Conservation (phyloP, 2,329 filamentous ascomycete species). For the Scedosporium aurantiacum region DNA sequence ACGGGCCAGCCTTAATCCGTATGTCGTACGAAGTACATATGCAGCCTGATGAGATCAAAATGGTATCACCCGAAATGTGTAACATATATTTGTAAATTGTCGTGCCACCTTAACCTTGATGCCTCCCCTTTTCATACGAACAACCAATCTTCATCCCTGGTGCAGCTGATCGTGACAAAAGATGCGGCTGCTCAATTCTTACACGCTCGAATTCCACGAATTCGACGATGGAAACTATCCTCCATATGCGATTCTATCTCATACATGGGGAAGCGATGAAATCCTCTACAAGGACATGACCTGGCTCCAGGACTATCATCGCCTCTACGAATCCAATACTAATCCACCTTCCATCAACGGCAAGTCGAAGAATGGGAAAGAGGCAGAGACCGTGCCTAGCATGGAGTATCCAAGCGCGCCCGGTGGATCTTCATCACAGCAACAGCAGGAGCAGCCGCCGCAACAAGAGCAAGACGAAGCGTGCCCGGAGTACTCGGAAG, state of each 20-base stretch:
- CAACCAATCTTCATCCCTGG: neutral
- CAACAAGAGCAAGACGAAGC: neutral
- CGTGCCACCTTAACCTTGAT: neutral
- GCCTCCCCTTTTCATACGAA: too few relatives aligned
- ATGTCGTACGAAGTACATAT: too few relatives aligned
- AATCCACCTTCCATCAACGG: neutral
- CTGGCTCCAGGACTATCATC: slow-evolving; percentile 10
- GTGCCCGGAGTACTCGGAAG: slow-evolving; percentile 2
- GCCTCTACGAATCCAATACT: slow-evolving; percentile 8
- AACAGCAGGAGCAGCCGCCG: neutral
- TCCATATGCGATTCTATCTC: slow-evolving; percentile 20
- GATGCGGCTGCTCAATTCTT: slow-evolving; percentile 16
- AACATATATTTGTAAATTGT: too few relatives aligned
- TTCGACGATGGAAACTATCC: slow-evolving; percentile 11
- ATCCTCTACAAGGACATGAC: slow-evolving; percentile 16
- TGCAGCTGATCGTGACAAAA: slow-evolving; percentile 3
- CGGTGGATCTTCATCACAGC: neutral
- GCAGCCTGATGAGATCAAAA: too few relatives aligned
- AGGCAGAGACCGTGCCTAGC: neutral
- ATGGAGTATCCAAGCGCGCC: neutral
- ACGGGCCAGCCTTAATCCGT: too few relatives aligned
- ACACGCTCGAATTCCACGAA: slow-evolving; percentile 11
- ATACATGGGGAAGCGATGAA: slow-evolving; percentile 20
- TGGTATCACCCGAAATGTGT: too few relatives aligned
- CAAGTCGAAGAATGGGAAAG: neutral